Base-by-base conservation (phyloP, 148 eudicot genomes). In the Chenopodium quinoa region DNA sequence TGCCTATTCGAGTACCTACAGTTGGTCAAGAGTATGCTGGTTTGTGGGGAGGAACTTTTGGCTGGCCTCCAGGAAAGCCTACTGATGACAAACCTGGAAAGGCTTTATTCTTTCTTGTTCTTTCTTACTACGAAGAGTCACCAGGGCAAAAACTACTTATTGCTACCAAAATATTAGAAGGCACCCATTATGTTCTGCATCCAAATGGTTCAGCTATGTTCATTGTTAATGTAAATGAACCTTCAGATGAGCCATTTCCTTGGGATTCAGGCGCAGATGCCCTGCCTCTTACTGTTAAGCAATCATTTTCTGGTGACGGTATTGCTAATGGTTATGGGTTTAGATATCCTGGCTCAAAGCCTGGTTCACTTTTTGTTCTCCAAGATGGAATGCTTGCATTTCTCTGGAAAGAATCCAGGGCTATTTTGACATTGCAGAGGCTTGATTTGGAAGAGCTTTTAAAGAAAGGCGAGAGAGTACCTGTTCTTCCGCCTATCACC, bases 121-220 rank as follows among this genome's bases (percentile, higher is more conserved):
- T 93, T 23, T 93, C 97, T n/a, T 93, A 88, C 75, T 69, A 88
- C 73, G 95, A 89, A 80, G 95, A 92, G 75, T 87, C 91, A 66
- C 89, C 90, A 72, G 93, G 91, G 46, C 88, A 92, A 83, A 81
- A 84, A 62, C 81, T 81, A 78, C 89, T 93, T 37, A 93, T 91
- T 79, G 97, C 90, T 11, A 93, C 97, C 37, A 93, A 93, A 84
- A 92, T 93, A 63, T 85, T 93, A 50, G 97, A 93, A 89, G 97
- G 97, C 23, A 92, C 94, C 19, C 92, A 92, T 75, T 92, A 93
- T 82, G 97, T 93, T 67, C 77, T 92, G 65, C 95, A 93, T 82
- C 97, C 97, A 80, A 93, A 93, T 89, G 97, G 97, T 65, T 93
- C 97, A 27, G 94, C 95, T 79, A 92, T 93, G 97, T 93, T 93